These are phyloP conservation scores for Beta macrorhiza DNA, from an alignment of 179 eudicot species.

Conservation along the genomic window DNA sequence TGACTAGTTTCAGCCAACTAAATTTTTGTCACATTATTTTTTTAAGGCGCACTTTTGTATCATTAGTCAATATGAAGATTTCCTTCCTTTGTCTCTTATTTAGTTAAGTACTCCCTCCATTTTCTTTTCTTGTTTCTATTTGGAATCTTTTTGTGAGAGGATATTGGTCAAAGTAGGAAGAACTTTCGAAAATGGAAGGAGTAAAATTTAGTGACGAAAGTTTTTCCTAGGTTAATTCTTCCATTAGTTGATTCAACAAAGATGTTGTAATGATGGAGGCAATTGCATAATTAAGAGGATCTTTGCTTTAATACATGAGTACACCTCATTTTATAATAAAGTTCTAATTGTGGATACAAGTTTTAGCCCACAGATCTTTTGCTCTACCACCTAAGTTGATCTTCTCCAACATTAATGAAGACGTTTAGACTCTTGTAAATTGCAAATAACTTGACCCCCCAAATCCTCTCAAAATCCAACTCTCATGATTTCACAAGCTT, in stretches of 20 bases:
- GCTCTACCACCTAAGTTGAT: not conserved
- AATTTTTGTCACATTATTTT: no score
- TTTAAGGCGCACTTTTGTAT: no score
- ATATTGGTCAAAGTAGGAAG: no score
- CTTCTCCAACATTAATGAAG: slow-evolving; percentile 11
- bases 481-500: slow-evolving; percentile 27
- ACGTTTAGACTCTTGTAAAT: not conserved
- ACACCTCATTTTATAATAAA: slow-evolving; percentile 12
- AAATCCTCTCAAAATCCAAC: slow-evolving; percentile 39
- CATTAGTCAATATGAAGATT: no score
- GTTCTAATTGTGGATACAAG: not conserved
- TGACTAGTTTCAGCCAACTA: no score
- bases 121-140: no score
- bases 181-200: no score
- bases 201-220: no score
- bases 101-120: no score
- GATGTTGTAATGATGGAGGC: not conserved
- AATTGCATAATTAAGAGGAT: slow-evolving; percentile 14
- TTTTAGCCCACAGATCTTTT: not conserved
- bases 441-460: slow-evolving; percentile 34
- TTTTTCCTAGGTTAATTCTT: not conserved
- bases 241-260: not conserved
- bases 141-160: no score
- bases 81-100: no score
- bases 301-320: slow-evolving; percentile 10